phyloP scores from a whole-genome alignment of 257 asterid genomes.

The Ajuga chamaepitys region DNA sequence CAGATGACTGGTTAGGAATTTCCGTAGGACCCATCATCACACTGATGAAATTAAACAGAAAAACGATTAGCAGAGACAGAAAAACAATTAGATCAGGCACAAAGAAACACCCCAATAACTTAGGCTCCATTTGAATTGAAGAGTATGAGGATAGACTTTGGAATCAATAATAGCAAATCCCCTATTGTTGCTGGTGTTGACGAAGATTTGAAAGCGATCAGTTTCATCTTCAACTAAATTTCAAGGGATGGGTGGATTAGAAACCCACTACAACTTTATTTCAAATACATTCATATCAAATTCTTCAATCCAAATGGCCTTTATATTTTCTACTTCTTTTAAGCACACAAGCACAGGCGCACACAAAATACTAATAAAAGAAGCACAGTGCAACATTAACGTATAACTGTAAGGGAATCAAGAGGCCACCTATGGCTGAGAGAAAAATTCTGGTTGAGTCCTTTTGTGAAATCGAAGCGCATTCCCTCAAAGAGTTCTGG shows the following conservation, averaged over 20 bases:
- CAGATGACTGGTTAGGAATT: conserved; percentile 87
- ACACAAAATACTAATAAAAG: background rate
- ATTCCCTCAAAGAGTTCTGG: conserved; percentile 97
- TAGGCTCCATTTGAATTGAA: too few relatives aligned
- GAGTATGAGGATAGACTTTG: too few relatives aligned
- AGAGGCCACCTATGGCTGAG: conserved; percentile 84
- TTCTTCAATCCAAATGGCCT: too few relatives aligned
- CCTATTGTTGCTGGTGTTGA: too few relatives aligned
- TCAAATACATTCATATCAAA: too few relatives aligned
- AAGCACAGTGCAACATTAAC: background rate
- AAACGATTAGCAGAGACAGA: conserved; percentile 7
- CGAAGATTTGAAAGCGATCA: too few relatives aligned
- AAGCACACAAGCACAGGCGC: too few relatives aligned
- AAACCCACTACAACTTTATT: too few relatives aligned
- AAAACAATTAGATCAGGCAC: conserved; percentile 8
- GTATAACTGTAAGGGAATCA: background rate
- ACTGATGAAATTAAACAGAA: conserved; percentile 34
- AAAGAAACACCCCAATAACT: background rate
- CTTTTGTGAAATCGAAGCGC: conserved; percentile 94
- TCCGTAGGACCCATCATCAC: conserved; percentile 96
- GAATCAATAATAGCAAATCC: too few relatives aligned
- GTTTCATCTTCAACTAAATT: too few relatives aligned
- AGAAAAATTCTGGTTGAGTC: conserved; percentile 79
- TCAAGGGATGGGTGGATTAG: too few relatives aligned
- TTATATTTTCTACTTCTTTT: too few relatives aligned